These are phyloP conservation scores for Stachybotrys chartarum DNA, from an alignment of 2,329 filamentous ascomycete genomes.

Conservation along the genomic window DNA sequence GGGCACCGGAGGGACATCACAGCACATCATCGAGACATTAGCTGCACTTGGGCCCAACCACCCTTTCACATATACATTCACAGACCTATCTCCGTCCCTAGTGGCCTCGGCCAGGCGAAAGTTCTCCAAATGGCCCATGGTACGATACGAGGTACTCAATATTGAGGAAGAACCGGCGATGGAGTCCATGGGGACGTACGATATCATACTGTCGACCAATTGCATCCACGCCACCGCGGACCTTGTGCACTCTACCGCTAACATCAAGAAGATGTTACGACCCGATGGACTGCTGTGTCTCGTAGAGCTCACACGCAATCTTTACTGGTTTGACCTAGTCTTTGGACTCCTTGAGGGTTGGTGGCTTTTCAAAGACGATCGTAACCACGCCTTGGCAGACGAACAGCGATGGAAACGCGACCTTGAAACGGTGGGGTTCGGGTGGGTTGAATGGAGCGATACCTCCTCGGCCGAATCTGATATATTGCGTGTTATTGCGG, in stretches of 20 bases:
- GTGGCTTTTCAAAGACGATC: constrained; percentile 23
- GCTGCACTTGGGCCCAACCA: constrained; percentile 3
- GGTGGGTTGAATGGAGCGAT: constrained; percentile 16
- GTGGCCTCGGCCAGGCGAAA: constrained; percentile 17
- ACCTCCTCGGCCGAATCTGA: constrained; percentile 14
- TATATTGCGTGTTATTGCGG: constrained; percentile 16
- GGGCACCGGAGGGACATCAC: constrained; percentile 35
- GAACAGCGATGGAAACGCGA: constrained; percentile 13
- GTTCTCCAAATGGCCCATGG: constrained; percentile 8
- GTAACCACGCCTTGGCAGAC: constrained; percentile 12
- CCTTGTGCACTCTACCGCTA: constrained; percentile 10
- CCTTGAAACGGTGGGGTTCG: constrained; percentile 13
- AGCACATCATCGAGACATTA: constrained; percentile 19
- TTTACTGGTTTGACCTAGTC: constrained; percentile 21
- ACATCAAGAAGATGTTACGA: constrained; percentile 16
- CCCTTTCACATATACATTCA: constrained; percentile 32
- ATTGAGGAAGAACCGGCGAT: constrained; percentile 16
- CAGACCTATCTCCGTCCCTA: constrained; percentile 29
- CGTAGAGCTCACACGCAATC: constrained; percentile 18
- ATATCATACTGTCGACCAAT: constrained; percentile 27
- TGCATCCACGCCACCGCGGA: constrained; percentile 26
- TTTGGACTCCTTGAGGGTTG: constrained; percentile 27
- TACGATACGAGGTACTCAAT: constrained; percentile 13
- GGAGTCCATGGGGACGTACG: constrained; percentile 10
- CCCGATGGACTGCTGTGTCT: constrained; percentile 20